Evolutionary conservation across 2,329 filamentous ascomycete genomes (phyloP).

Genomic region (Diaporthe aspalathi): DNA sequence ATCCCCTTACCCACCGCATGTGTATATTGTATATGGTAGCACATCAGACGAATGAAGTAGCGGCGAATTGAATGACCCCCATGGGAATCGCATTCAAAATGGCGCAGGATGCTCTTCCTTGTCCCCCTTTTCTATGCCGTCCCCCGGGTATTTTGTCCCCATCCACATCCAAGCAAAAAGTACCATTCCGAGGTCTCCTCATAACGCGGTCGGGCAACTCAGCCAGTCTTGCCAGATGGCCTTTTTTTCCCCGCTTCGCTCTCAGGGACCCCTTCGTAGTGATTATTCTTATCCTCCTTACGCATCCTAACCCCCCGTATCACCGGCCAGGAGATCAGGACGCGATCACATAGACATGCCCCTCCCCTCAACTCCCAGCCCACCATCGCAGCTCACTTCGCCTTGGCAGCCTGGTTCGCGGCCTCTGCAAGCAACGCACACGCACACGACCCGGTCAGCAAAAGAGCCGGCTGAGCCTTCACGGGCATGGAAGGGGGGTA

Average conservation of each 20-base stretch:
- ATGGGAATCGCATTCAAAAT: not conserved
- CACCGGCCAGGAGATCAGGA: not conserved
- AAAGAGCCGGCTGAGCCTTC: not conserved
- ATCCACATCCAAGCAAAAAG: not conserved
- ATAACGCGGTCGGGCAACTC: too few species aligned
- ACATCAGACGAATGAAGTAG: not conserved
- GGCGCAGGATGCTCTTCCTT: not conserved
- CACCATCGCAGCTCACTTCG: slow-evolving; percentile 53
- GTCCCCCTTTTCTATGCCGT: not conserved
- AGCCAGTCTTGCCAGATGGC: too few species aligned
- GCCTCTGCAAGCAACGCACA: slow-evolving; percentile 57
- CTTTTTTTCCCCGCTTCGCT: too few species aligned
- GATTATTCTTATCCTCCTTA: too few species aligned
- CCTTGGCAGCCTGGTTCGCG: slow-evolving; percentile 67
- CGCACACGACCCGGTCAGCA: slow-evolving; percentile 16
- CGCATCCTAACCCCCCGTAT: too few species aligned
- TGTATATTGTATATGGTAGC: not conserved
- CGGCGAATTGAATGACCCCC: not conserved
- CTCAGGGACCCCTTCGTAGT: too few species aligned
- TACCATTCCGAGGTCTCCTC: too few species aligned
- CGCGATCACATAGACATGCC: not conserved
- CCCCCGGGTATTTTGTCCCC: not conserved
- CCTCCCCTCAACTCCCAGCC: not conserved
- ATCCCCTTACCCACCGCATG: not conserved
- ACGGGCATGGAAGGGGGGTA: slow-evolving; percentile 3